These are phyloP conservation scores for Psidium guajava DNA, from an alignment of 345 rosid species.

Conservation along the genomic window DNA sequence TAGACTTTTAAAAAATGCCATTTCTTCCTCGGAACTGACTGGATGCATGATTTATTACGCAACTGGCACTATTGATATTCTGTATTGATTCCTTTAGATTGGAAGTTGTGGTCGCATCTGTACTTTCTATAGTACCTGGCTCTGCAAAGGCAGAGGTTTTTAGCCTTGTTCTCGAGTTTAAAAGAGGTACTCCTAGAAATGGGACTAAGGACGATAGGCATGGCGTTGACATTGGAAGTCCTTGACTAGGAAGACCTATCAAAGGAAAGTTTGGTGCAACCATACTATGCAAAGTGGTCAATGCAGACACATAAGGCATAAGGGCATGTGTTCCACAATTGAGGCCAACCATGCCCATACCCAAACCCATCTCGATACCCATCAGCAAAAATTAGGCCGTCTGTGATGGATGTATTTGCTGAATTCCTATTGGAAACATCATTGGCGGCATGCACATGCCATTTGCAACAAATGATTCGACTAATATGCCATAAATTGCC, in stretches of 20 bases:
- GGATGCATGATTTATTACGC: slow-evolving; percentile 16
- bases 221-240: slow-evolving; percentile 33
- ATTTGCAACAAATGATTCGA: slow-evolving; percentile 57
- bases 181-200: slow-evolving; percentile 22
- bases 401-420: slow-evolving; percentile 39
- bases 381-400: slow-evolving; percentile 33
- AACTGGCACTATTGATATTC: slow-evolving; percentile 16
- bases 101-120: slow-evolving; percentile 19
- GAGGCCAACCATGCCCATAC: slow-evolving; percentile 48
- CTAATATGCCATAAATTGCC: slow-evolving; percentile 44
- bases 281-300: slow-evolving; percentile 4
- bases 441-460: slow-evolving; percentile 70
- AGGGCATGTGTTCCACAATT: slow-evolving; percentile 46
- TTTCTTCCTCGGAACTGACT: no score
- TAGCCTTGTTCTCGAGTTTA: slow-evolving; percentile 19
- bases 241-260: slow-evolving; percentile 35
- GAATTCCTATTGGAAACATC: slow-evolving; percentile 50
- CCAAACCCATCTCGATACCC: slow-evolving; percentile 59
- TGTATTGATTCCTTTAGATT: slow-evolving; percentile 30
- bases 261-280: slow-evolving; percentile 33
- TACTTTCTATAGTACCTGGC: slow-evolving; percentile 21
- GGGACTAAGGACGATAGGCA: slow-evolving; percentile 19
- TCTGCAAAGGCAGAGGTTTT: slow-evolving; percentile 7
- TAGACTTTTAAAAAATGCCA: no score
- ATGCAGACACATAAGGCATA: slow-evolving; percentile 16